A percentile compares a stretch with the other conserved stretches of the same genome.
These are phyloP conservation scores for Triangularia verruculosa DNA, from an alignment of 2,329 filamentous ascomycete genomes.

Conservation along the genomic window DNA sequence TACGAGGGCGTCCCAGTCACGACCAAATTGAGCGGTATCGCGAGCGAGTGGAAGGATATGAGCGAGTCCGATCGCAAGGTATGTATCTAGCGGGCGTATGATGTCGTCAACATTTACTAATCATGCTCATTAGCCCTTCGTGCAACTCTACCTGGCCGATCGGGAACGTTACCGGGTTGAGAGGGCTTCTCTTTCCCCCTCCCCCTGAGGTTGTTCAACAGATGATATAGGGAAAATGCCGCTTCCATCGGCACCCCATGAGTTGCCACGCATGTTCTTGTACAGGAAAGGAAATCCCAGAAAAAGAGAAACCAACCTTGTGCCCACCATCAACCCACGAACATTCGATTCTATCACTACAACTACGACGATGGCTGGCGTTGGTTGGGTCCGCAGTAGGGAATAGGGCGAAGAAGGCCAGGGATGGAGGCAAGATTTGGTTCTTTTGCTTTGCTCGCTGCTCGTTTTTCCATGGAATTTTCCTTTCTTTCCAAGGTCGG, in stretches of 20 bases:
- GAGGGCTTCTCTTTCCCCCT: neutral
- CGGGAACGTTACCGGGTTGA: neutral
- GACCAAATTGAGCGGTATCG: conserved; percentile 30
- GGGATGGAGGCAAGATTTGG: neutral
- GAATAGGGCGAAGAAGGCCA: neutral
- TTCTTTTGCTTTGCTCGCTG: neutral
- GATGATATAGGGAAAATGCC: too few species aligned
- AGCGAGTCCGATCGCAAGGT: conserved; percentile 42
- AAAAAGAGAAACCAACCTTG: neutral
- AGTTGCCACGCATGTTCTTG: too few species aligned
- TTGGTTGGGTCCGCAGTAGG: neutral
- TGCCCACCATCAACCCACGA: neutral
- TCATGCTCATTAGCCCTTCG: conserved; percentile 14
- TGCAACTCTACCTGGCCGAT: neutral
- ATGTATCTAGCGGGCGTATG: conserved; percentile 22
- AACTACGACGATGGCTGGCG: neutral
- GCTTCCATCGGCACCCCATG: too few species aligned
- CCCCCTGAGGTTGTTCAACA: neutral
- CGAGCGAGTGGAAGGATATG: conserved; percentile 44
- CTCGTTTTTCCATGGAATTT: neutral
- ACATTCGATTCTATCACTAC: neutral
- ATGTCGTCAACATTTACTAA: conserved; percentile 7
- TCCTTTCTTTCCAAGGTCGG: neutral
- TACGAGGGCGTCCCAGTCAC: conserved; percentile 11
- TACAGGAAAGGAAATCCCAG: neutral